Percentiles rank a stretch among this genome's conserved stretches.
Conservation (phyloP, 805 yeast genomes). For the Schwanniomyces pseudopolymorphus region DNA sequence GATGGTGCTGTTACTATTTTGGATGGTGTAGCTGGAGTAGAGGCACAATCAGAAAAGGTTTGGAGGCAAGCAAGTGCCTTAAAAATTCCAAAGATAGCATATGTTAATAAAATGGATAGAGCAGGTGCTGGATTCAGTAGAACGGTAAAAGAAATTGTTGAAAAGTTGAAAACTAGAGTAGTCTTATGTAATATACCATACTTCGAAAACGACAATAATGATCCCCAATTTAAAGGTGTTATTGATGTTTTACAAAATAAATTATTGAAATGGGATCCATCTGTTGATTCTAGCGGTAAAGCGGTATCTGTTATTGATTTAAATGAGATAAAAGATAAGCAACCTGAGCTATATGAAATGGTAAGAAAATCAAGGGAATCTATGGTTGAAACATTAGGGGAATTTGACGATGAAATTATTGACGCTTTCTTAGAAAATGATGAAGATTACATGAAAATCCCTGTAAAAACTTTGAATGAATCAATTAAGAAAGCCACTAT, state of each 20-base stretch:
- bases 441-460: constrained; percentile 70
- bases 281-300: constrained; percentile 46
- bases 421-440: constrained; percentile 70
- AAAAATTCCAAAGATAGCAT: constrained; percentile 73
- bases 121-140: constrained; percentile 93
- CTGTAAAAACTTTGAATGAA: constrained; percentile 49
- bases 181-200: constrained; percentile 77
- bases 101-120: constrained; percentile 93
- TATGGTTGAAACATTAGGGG: constrained; percentile 80
- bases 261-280: constrained; percentile 51
- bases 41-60: constrained; percentile 96
- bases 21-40: constrained; percentile 97
- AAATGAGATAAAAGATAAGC: constrained; percentile 21
- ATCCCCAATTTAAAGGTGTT: constrained; percentile 61
- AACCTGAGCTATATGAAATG: constrained; percentile 45
- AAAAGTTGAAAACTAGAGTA: constrained; percentile 71
- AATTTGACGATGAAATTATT: constrained; percentile 73
- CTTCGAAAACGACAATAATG: constrained; percentile 39
- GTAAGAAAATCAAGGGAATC: constrained; percentile 64
- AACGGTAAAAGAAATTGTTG: constrained; percentile 80
- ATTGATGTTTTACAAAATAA: constrained; percentile 71
- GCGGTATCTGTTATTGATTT: constrained; percentile 49
- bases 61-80: constrained; percentile 81
- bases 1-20: constrained; percentile 93
- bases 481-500: constrained; percentile 70